Conservation (phyloP, 371 early-diverging fungal genomes). For the Blyttiomyces sp. region DNA sequence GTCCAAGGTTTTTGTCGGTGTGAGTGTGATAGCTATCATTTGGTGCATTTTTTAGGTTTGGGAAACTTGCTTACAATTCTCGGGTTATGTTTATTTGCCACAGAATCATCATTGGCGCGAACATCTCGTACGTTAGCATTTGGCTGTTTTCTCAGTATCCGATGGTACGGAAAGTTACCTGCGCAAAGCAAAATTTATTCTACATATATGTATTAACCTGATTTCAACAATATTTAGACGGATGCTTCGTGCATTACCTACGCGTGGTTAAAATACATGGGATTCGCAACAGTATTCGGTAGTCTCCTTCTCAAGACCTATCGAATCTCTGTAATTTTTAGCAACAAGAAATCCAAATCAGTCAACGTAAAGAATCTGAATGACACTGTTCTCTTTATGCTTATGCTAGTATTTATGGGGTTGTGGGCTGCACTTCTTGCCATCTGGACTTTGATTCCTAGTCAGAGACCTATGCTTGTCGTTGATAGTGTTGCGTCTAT, state of each 20-base stretch:
- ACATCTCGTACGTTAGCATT: conserved; percentile 8
- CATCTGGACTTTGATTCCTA: conserved; percentile 1
- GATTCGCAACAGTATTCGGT: conserved; percentile 6
- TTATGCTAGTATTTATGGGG: neutral
- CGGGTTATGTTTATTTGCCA: neutral
- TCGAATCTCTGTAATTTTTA: conserved; percentile 16
- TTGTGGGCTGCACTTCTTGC: conserved; percentile 5
- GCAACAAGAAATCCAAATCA: neutral
- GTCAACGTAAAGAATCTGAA: neutral
- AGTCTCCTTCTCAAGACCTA: conserved; percentile 8
- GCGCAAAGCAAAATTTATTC: too few species aligned
- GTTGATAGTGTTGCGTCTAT: neutral
- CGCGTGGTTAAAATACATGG: conserved; percentile 3
- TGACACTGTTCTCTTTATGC: neutral
- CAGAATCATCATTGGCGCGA: conserved; percentile 8
- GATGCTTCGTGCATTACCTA: neutral
- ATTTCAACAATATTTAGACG: too few species aligned
- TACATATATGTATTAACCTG: too few species aligned
- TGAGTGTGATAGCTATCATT: neutral
- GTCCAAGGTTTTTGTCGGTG: neutral
- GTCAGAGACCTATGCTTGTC: neutral
- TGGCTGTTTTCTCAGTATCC: conserved; percentile 3
- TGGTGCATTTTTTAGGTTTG: too few species aligned
- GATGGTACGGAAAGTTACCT: neutral
- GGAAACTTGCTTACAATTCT: conserved; percentile 2